These are phyloP conservation scores for Carex scoparia DNA, from an alignment of 176 grass and related monocot genomes.

Conservation along the genomic window DNA sequence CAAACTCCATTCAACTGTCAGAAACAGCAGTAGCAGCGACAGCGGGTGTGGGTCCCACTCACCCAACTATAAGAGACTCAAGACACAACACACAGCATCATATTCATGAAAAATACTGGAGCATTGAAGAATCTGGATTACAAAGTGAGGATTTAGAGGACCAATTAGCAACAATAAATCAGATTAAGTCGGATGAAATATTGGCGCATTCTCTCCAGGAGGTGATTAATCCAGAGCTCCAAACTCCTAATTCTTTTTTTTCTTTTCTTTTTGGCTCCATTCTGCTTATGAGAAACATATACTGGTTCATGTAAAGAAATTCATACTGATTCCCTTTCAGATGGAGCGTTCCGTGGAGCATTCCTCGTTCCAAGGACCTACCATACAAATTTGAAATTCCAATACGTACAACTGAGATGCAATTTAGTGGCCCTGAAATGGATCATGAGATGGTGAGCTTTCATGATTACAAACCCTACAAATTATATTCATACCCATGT, in stretches of 20 bases:
- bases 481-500: background rate
- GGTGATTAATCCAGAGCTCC: constrained; percentile 22
- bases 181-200: constrained; percentile 58
- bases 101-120: constrained; percentile 1
- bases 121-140: constrained; percentile 26
- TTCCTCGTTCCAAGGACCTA: constrained; percentile 25
- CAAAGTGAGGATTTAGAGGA: constrained; percentile 36
- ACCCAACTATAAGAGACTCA: too few species aligned
- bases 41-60: too few species aligned
- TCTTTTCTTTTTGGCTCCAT: too few species aligned
- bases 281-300: constrained; percentile 8
- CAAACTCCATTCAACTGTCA: too few species aligned
- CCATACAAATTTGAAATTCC: constrained; percentile 25
- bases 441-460: constrained; percentile 46
- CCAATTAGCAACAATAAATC: constrained; percentile 34
- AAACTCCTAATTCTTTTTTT: too few species aligned
- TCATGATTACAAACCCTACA: background rate
- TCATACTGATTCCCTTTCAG: constrained; percentile 22
- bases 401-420: constrained; percentile 23
- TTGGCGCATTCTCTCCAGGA: constrained; percentile 62
- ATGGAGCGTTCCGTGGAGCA: constrained; percentile 53
- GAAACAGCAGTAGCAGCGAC: too few species aligned
- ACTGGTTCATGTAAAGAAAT: background rate
- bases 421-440: constrained; percentile 35
- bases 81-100: too few species aligned